Base-by-base conservation (phyloP, 306 rosid genomes). In the Rosa lucieae region DNA sequence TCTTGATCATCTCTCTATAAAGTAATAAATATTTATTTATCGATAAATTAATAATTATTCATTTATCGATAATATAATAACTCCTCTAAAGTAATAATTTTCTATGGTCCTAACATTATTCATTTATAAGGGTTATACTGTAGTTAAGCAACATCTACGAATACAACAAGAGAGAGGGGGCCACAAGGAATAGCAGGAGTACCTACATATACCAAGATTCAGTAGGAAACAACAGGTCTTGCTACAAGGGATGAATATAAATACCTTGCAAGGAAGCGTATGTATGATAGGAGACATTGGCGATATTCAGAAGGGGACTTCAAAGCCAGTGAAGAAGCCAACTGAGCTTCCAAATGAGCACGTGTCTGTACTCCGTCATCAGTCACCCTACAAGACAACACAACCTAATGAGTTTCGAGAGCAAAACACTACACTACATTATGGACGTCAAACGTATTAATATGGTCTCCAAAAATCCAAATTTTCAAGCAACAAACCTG, bases 331-430 rank as follows among this genome's bases (percentile, higher is more conserved):
- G 97, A 82, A 68, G 99, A 93, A 73, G 97, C 97, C 89, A 93
- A 79, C 80, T 95, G 99, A 74, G 94, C 85, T 84, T 95, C 99
- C 85, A 95, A 87, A 84, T 95, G 99, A 79, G 99, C 97, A 65
- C 99, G 97, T 74, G 99, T 95, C 89, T 95, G 98, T 78, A 86
- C 90, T 53, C 99, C 99, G 79, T 95, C 97, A 72, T 93, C 99
- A 11, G 99, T 95, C 67, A 93, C 89, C 85, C 99, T 95, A 84
- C 51, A 85, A 26, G 83, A 84, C 42, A 73, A 82, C 53, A 74
- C 26, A 78, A 79, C 80, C 78, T 21, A 40, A 76, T 82, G 26
- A 82, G 74, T 77, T 53, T 56, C 17, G 32, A 58, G 47, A 63
- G 65, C 49, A 53, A 70, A 42, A 80, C 11, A 42, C 53, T n/a